Conservation (phyloP, 345 rosid species). For the Lenwebbia sp. region DNA sequence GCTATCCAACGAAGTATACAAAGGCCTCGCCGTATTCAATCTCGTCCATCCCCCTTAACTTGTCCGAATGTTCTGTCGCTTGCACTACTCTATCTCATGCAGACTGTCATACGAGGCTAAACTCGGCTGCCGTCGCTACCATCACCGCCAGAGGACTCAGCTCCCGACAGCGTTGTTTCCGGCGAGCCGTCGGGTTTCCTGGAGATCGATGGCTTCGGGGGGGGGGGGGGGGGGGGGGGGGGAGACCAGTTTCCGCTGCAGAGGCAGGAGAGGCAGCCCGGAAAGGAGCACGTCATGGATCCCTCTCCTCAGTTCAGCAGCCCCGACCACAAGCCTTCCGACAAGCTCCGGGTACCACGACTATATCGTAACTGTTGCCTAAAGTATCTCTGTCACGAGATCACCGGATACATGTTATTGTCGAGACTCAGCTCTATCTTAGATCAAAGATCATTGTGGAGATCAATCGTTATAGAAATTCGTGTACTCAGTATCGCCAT, state of each 20-base stretch:
- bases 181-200: background rate
- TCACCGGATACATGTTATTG: too few relatives aligned
- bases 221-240: slow-evolving; percentile 9
- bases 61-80: background rate
- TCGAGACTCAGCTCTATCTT: background rate
- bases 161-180: background rate
- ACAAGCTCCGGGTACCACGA: slow-evolving; percentile 26
- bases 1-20: background rate
- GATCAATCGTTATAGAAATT: background rate
- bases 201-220: slow-evolving; percentile 32
- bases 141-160: background rate
- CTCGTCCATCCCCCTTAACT: background rate
- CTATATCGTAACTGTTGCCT: background rate
- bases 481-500: background rate
- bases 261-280: slow-evolving; percentile 60
- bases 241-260: slow-evolving; percentile 41
- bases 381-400: too few relatives aligned
- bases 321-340: slow-evolving; percentile 50
- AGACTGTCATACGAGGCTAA: background rate
- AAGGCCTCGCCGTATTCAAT: background rate
- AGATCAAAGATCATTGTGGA: background rate
- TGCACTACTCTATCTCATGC: background rate
- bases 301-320: slow-evolving; percentile 46
- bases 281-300: slow-evolving; percentile 55
- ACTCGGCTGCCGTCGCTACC: background rate